Percentiles rank a stretch among this genome's conserved stretches.
Conservation (phyloP, 768 basidiomycete species). For the Hortiboletus campestris region DNA sequence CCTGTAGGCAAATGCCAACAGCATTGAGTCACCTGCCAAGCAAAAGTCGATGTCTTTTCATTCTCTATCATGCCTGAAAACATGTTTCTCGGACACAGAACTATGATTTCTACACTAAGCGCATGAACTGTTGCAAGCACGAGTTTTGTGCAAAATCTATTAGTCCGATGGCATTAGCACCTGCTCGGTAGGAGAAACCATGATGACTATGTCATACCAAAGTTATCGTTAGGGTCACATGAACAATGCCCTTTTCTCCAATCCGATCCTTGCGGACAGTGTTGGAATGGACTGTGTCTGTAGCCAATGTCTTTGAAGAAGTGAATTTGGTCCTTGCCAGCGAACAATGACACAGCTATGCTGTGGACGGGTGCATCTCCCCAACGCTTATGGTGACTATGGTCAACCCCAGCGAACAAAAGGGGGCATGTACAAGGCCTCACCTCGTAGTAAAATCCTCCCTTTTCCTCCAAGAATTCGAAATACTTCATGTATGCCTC, state of each 20-base stretch:
- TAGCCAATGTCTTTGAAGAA: constrained; percentile 96
- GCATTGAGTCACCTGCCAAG: too few relatives aligned
- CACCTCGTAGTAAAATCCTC: constrained; percentile 91
- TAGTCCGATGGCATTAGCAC: constrained; percentile 4
- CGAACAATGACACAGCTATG: constrained; percentile 88
- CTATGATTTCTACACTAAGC: constrained; percentile 17
- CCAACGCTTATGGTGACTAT: constrained; percentile 59
- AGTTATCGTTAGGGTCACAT: constrained; percentile 74
- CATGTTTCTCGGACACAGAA: too few relatives aligned
- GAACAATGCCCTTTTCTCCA: constrained; percentile 83
- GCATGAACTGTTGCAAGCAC: constrained; percentile 30
- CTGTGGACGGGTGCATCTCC: constrained; percentile 93
- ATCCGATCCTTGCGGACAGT: constrained; percentile 76
- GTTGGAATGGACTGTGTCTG: constrained; percentile 91
- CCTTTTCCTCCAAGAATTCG: constrained; percentile 71
- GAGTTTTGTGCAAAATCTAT: constrained; percentile 30
- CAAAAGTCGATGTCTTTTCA: too few relatives aligned
- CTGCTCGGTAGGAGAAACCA: background rate
- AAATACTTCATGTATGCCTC: constrained; percentile 84
- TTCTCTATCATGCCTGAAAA: too few relatives aligned
- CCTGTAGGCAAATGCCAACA: too few relatives aligned
- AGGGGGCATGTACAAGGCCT: background rate
- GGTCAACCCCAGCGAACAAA: constrained; percentile 3
- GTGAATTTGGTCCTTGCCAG: constrained; percentile 85
- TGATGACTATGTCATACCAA: constrained; percentile 47